Conservation (phyloP, 495 filamentous ascomycete species). For the Penicillium samsonianum region DNA sequence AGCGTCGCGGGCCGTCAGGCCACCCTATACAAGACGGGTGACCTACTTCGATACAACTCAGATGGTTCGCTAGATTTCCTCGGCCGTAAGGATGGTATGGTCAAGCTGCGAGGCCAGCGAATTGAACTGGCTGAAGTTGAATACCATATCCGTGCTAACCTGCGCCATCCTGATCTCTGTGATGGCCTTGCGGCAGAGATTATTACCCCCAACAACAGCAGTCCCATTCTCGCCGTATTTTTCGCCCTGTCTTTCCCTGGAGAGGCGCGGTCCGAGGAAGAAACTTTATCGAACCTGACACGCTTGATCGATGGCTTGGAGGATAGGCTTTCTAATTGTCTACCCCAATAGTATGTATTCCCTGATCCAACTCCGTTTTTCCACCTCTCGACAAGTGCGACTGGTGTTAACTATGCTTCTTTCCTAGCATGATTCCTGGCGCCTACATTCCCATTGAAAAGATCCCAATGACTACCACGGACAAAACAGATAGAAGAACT, state of each 20-base stretch:
- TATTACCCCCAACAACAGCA: too few relatives aligned
- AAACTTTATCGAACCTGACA: slow-evolving; percentile 23
- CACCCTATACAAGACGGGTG: slow-evolving; percentile 5
- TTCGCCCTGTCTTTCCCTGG: too few relatives aligned
- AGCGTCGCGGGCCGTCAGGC: neutral
- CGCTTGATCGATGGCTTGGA: slow-evolving; percentile 5
- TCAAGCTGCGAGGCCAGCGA: neutral
- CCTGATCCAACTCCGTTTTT: neutral
- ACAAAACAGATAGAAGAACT: neutral
- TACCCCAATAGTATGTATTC: neutral
- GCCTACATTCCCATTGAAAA: neutral
- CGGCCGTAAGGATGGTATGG: neutral
- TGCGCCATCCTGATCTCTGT: slow-evolving; percentile 17
- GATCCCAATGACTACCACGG: neutral
- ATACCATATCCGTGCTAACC: slow-evolving; percentile 32
- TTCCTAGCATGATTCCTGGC: neutral
- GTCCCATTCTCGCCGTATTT: too few relatives aligned
- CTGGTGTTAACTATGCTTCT: neutral
- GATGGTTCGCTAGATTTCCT: neutral
- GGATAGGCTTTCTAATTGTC: neutral
- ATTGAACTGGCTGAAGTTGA: neutral
- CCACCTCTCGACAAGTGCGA: too few relatives aligned
- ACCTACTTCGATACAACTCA: neutral
- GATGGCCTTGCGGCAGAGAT: too few relatives aligned
- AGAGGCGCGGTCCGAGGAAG: too few relatives aligned